phyloP scores from a whole-genome alignment of 2,329 filamentous ascomycete genomes.

The Lithohypha guttulata region DNA sequence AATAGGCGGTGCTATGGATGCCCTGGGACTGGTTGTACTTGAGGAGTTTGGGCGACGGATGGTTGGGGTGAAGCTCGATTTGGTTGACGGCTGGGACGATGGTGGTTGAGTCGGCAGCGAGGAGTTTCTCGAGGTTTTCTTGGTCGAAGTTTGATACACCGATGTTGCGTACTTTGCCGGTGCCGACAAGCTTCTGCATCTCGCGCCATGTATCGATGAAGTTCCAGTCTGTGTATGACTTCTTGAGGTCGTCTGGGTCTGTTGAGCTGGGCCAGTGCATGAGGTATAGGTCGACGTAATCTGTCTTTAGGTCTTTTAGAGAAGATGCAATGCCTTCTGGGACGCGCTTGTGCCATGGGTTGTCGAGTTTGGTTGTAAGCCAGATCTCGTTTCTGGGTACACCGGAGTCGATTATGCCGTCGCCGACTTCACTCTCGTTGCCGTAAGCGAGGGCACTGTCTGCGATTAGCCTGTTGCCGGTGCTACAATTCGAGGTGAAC shows the following conservation, averaged over 20 bases:
- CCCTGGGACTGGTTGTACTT: conserved; percentile 61
- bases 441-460: conserved; percentile 57
- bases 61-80: conserved; percentile 64
- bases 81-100: conserved; percentile 64
- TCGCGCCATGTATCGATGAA: conserved; percentile 62
- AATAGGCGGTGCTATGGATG: conserved; percentile 57
- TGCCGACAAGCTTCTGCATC: conserved; percentile 35
- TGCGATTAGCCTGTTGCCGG: neutral
- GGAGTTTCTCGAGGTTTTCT: conserved; percentile 65
- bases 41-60: conserved; percentile 69
- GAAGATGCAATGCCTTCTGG: conserved; percentile 52
- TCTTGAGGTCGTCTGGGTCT: conserved; percentile 30
- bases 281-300: conserved; percentile 61
- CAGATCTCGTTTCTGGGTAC: conserved; percentile 57
- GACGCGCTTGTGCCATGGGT: conserved; percentile 60
- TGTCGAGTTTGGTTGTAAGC: conserved; percentile 73
- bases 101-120: conserved; percentile 55
- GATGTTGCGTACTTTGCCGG: conserved; percentile 62
- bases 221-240: conserved; percentile 67
- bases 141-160: conserved; percentile 82
- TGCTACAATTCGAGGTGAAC: conserved; percentile 4
- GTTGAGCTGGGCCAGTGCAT: conserved; percentile 44
- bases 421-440: conserved; percentile 61
- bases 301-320: conserved; percentile 49
- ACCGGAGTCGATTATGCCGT: conserved; percentile 52